Evolutionary conservation across 305 asterid species (phyloP), one percentile per base, ranked within the genome.

Genomic region (Rubia tinctorum): DNA sequence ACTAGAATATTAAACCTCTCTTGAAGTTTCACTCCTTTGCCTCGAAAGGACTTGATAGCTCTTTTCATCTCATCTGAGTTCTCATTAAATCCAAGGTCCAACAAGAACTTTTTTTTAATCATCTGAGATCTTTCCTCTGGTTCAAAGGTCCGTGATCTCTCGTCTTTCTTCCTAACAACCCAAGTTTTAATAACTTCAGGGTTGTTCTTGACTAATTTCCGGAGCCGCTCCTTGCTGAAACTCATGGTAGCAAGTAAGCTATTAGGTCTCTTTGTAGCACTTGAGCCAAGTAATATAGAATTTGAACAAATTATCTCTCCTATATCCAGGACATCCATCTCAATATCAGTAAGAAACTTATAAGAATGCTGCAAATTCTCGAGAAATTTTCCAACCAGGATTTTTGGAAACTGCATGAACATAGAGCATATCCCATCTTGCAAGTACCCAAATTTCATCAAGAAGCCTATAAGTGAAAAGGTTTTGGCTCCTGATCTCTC

Each of bases 1-100:
- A 90, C 86, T 66, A 88, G 81, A 80, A 87, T 86, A 77, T 93
- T 87, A 59, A 85, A 91, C 83, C 98, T 87, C 78, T 90, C 91
- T 68, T 87, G 91, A 68, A 91, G 94, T 59, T 91, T 91, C 76
- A 63, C 66, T 73, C 88, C 96, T 73, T 70, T 90, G 61, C 97
- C 96, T 45, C 93, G 81, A 73, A 85, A 73, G 18, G 10, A 64
- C 75, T 78, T 91, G 43, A 86, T 72, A 68, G 96, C 95, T 84
- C 59, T 84, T 44, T 83, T 86, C 88, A 88, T 81, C 71, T 85
- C 93, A 45, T 71, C 78, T 0, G 98, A 88, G 63, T 88, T 74
- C 86, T 91, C 89, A 37, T 67, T 73, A 73, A 87, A 87, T 25
- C 97, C 98, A 75, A 93, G 73, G 80, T 80, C 87, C 61, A 81